Evolutionary conservation across 495 filamentous ascomycete species (phyloP), one percentile per base, ranked within the genome.

Genomic region (Hypoxylon subgilvum): DNA sequence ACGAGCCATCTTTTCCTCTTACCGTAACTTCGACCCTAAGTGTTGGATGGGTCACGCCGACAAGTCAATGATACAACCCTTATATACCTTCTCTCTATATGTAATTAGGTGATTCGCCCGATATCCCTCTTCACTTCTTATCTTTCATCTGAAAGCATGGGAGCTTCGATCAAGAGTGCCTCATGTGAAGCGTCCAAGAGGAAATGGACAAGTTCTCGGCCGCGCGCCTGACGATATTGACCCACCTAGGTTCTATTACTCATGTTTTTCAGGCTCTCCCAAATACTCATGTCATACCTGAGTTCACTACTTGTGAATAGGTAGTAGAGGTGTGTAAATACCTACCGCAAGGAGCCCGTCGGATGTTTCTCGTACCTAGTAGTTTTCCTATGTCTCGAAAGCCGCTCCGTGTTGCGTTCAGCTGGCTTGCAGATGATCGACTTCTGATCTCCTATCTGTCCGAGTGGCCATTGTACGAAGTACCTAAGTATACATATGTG

Each of bases 351-450:
- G 42, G 23, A 27, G 23, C 8, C n/a, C 23, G 23, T 27, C 23
- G 23, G 23, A 27, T 27, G 23, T n/a, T n/a, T n/a, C n/a, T n/a
- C n/a, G n/a, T n/a, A n/a, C n/a, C n/a, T n/a, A n/a, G n/a, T n/a
- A n/a, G n/a, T n/a, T n/a, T n/a, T n/a, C 27, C 27, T 5, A 30
- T 10, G 13, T 13, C 31, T 12, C 9, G 41, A 52, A 30, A 17
- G 16, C 27, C 47, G n/a, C 8, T 42, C 57, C 43, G 57, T 31
- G 53, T 36, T 43, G 22, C 30, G 38, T 43, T 56, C 45, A 62
- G 51, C 19, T 56, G 58, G 58, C 58, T 52, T 56, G 58, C 58
- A 62, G 49, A 62, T 51, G 51, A 56, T 56, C 58, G 58, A 56
- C 52, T 19, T 40, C 35, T 27, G 23, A 27, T 3, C 3, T 8